phyloP scores from a whole-genome alignment of 768 basidiomycete species.

The Gloeostereum incarnatum region DNA sequence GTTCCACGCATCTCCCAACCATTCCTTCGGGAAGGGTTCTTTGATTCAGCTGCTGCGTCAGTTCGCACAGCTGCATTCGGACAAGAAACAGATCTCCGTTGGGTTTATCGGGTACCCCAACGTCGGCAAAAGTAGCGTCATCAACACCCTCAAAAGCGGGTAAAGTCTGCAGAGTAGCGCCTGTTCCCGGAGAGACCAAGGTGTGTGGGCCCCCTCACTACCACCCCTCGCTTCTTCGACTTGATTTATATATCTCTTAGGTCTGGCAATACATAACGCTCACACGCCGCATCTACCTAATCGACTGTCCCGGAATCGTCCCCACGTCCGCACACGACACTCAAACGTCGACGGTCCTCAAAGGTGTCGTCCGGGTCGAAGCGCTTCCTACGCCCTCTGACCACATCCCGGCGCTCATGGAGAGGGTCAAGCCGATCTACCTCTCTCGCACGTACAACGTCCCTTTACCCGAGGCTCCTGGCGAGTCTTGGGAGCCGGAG shows the following conservation, averaged over 20 bases:
- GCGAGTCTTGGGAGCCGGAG: constrained; percentile 59
- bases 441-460: constrained; percentile 79
- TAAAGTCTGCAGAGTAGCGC: constrained; percentile 95
- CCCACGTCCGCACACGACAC: constrained; percentile 89
- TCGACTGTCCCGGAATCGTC: constrained; percentile 98
- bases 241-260: constrained; percentile 18
- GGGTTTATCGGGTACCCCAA: constrained; percentile 98
- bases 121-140: constrained; percentile 94
- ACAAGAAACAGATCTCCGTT: constrained; percentile 99
- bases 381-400: constrained; percentile 88
- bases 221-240: not conserved
- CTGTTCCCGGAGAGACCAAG: constrained; percentile 97
- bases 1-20: constrained; percentile 97
- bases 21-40: constrained; percentile 98
- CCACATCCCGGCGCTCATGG: constrained; percentile 82
- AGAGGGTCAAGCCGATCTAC: constrained; percentile 89
- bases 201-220: constrained; percentile 16
- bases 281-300: constrained; percentile 93
- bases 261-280: constrained; percentile 99
- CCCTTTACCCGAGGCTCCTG: constrained; percentile 46
- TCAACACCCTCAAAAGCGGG: constrained; percentile 98
- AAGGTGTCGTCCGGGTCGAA: constrained; percentile 95
- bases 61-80: constrained; percentile 93
- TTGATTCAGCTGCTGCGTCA: constrained; percentile 95
- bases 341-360: constrained; percentile 86